Evolutionary conservation across 225 moss, liverwort and hornwort genomes (phyloP).

Genomic region (Sphagnum tenellum): DNA sequence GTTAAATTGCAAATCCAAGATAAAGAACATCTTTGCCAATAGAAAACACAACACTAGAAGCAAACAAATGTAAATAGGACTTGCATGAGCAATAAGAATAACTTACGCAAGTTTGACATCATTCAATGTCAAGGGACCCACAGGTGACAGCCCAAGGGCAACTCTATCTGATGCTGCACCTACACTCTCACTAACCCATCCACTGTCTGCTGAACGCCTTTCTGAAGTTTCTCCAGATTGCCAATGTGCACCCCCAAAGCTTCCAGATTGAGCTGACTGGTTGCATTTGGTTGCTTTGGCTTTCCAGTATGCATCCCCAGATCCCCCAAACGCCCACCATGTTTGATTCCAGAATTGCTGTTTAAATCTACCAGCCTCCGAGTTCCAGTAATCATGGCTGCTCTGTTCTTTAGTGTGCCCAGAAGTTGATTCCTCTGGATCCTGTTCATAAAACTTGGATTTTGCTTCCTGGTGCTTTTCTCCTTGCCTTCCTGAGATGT

Average conservation of each 20-base stretch:
- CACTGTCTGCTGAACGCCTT: conserved; percentile 12
- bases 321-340: conserved; percentile 26
- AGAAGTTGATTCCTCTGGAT: conserved; percentile 23
- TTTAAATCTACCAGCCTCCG: conserved; percentile 37
- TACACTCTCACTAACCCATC: conserved; percentile 8
- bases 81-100: background rate
- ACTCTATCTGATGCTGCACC: conserved; percentile 35
- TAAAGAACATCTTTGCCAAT: too few species aligned
- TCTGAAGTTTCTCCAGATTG: conserved; percentile 17
- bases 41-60: too few species aligned
- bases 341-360: conserved; percentile 30
- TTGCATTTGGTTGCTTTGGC: conserved; percentile 18
- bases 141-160: conserved; percentile 39
- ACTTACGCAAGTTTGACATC: conserved; percentile 56
- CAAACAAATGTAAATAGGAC: too few species aligned
- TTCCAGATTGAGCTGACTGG: conserved; percentile 7
- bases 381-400: conserved; percentile 7
- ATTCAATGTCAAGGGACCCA: conserved; percentile 35
- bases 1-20: too few species aligned
- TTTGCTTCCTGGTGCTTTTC: conserved; percentile 13
- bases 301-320: conserved; percentile 14
- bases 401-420: conserved; percentile 12
- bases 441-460: conserved; percentile 9
- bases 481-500: conserved; percentile 27
- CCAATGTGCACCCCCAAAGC: conserved; percentile 11